These are phyloP conservation scores for Lepraria neglecta DNA, from an alignment of 495 filamentous ascomycete species.

Conservation along the genomic window DNA sequence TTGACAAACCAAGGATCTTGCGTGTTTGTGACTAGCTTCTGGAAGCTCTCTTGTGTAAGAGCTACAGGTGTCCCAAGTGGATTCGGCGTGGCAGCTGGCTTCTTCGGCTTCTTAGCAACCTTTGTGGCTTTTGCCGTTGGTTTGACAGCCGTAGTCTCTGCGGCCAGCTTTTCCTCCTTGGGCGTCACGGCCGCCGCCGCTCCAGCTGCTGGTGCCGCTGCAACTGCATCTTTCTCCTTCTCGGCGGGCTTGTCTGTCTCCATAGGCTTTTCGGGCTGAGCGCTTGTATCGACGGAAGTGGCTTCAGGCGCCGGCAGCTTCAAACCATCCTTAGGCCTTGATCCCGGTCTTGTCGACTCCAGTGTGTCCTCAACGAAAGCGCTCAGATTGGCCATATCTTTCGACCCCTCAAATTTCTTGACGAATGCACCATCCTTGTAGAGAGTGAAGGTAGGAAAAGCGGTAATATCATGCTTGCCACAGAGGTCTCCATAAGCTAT, in stretches of 20 bases:
- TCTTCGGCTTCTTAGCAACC: conserved; percentile 38
- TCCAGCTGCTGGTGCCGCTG: conserved; percentile 39
- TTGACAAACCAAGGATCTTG: conserved; percentile 97
- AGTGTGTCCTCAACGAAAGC: conserved; percentile 68
- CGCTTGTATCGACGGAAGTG: conserved; percentile 39
- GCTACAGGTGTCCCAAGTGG: conserved; percentile 64
- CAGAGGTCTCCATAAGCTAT: conserved; percentile 72
- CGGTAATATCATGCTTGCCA: conserved; percentile 51
- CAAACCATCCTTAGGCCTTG: conserved; percentile 57
- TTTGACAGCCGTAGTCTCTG: conserved; percentile 30
- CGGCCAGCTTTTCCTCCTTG: conserved; percentile 32
- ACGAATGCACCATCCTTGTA: conserved; percentile 73
- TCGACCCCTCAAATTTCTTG: conserved; percentile 54
- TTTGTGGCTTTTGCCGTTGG: conserved; percentile 19
- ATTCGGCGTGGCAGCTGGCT: conserved; percentile 55
- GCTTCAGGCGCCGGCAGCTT: conserved; percentile 57
- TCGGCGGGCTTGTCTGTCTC: conserved; percentile 37
- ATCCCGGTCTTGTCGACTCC: conserved; percentile 71
- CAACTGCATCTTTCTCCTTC: conserved; percentile 44
- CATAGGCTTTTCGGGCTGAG: conserved; percentile 38
- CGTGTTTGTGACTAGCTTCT: conserved; percentile 75
- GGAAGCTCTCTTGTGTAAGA: conserved; percentile 79
- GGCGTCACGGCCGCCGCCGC: conserved; percentile 43
- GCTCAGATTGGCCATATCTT: conserved; percentile 55
- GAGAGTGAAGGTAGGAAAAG: conserved; percentile 69